Percentiles rank a stretch among this genome's conserved stretches.
These are phyloP conservation scores for Carallia brachiata DNA, from an alignment of 345 rosid genomes.

Conservation along the genomic window DNA sequence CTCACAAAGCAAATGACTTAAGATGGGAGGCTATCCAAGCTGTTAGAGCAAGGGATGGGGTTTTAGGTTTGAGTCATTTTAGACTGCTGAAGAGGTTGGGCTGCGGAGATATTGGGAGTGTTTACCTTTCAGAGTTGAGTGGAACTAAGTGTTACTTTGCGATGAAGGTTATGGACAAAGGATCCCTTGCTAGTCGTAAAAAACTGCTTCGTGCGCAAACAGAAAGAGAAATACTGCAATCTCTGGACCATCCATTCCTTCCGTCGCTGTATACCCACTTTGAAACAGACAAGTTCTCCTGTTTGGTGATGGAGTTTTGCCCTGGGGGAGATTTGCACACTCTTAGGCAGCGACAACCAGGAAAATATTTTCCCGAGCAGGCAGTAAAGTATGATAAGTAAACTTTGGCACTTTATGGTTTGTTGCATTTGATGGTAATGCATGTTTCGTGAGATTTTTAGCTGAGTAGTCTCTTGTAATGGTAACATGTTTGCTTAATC, in stretches of 20 bases:
- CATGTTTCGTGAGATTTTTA: slow-evolving; percentile 2
- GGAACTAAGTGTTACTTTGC: slow-evolving; percentile 88
- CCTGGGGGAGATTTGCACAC: slow-evolving; percentile 94
- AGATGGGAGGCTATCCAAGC: slow-evolving; percentile 97
- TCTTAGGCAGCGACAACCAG: slow-evolving; percentile 88
- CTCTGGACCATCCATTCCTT: slow-evolving; percentile 88
- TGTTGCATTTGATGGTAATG: neutral
- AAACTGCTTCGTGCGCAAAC: slow-evolving; percentile 96
- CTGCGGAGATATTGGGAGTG: slow-evolving; percentile 93
- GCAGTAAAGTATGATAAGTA: slow-evolving; percentile 72
- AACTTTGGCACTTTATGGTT: slow-evolving; percentile 13
- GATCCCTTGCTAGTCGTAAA: slow-evolving; percentile 79
- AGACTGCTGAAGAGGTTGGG: slow-evolving; percentile 86
- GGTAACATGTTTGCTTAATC: no score
- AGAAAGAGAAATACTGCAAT: slow-evolving; percentile 89
- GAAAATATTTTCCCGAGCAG: slow-evolving; percentile 84
- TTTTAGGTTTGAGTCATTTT: slow-evolving; percentile 75
- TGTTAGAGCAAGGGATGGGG: slow-evolving; percentile 63
- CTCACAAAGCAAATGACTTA: slow-evolving; percentile 82
- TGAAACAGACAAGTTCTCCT: slow-evolving; percentile 89
- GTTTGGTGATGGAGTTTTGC: slow-evolving; percentile 92
- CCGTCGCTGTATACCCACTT: slow-evolving; percentile 85
- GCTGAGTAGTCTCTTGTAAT: neutral
- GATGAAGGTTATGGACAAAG: slow-evolving; percentile 96
- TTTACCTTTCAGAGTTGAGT: slow-evolving; percentile 80